Evolutionary conservation across 164 flowering plant species (phyloP).

Genomic region (Piper betle): DNA sequence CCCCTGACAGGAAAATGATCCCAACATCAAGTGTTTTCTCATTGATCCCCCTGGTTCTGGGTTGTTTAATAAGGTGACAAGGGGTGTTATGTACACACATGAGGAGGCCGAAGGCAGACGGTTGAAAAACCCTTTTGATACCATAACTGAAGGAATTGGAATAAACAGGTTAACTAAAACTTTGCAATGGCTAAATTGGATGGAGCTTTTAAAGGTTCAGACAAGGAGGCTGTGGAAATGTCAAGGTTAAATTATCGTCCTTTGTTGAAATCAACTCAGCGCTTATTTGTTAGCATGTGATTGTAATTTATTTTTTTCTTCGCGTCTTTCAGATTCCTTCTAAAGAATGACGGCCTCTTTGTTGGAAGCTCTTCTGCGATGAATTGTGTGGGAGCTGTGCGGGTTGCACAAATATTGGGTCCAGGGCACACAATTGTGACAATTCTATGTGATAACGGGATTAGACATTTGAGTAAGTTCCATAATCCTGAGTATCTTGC

Average conservation of each 20-base stretch:
- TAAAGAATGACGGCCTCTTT: conserved; percentile 90
- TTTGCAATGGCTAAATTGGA: conserved; percentile 75
- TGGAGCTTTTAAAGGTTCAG: conserved; percentile 88
- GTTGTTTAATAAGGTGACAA: conserved; percentile 83
- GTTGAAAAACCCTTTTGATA: conserved; percentile 92
- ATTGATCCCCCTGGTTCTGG: conserved; percentile 98
- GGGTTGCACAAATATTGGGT: conserved; percentile 66
- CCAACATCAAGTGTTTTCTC: conserved; percentile 63
- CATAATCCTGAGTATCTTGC: conserved; percentile 48
- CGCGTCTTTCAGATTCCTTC: conserved; percentile 43
- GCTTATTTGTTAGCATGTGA: no score
- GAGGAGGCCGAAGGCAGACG: conserved; percentile 97
- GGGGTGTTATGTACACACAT: conserved; percentile 92
- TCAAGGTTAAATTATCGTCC: conserved; percentile 40
- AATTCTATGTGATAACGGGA: conserved; percentile 84
- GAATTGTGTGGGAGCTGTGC: conserved; percentile 97
- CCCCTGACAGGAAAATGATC: conserved; percentile 51
- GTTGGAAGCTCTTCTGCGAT: conserved; percentile 97
- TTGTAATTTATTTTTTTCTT: not conserved
- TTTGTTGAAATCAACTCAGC: not conserved
- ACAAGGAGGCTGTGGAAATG: conserved; percentile 94
- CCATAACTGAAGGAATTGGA: conserved; percentile 98
- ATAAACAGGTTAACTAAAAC: conserved; percentile 79
- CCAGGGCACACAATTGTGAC: conserved; percentile 92
- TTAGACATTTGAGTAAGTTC: conserved; percentile 91